Conservation (phyloP, 1,284 basidiomycete species). For the Trichosporon asahii region DNA sequence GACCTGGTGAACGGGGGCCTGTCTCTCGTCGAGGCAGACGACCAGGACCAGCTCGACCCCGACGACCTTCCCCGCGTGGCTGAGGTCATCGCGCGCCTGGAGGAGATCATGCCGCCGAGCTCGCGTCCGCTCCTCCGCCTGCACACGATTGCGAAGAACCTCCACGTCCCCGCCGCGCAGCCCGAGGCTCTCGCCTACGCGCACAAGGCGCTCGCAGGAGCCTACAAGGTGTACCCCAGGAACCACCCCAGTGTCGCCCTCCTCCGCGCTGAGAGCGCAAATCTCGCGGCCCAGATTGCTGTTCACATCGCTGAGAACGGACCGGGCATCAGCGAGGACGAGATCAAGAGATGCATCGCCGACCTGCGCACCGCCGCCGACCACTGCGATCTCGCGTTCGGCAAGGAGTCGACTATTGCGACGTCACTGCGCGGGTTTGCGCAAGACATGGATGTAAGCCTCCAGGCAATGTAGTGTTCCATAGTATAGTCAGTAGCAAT, state of each 20-base stretch:
- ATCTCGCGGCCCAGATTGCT: conserved; percentile 52
- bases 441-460: background rate
- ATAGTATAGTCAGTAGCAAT: too few species aligned
- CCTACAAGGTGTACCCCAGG: conserved; percentile 58
- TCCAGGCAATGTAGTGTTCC: background rate
- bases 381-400: background rate
- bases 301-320: background rate
- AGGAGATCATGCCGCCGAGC: conserved; percentile 64
- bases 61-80: conserved; percentile 63
- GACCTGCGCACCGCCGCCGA: background rate
- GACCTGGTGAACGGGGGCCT: conserved; percentile 64
- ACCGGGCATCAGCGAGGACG: background rate
- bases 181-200: conserved; percentile 58
- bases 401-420: background rate
- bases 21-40: conserved; percentile 68
- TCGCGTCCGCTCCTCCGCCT: conserved; percentile 74
- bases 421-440: background rate
- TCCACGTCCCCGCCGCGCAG: conserved; percentile 33
- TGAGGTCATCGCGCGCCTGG: conserved; percentile 60
- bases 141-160: conserved; percentile 58
- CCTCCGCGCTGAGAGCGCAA: conserved; percentile 73
- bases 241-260: conserved; percentile 78
- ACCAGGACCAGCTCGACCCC: conserved; percentile 56
- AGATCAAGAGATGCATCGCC: background rate
- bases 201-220: conserved; percentile 59